Base-by-base conservation (phyloP, 805 yeast species). In the Soucietia sequanensis region DNA sequence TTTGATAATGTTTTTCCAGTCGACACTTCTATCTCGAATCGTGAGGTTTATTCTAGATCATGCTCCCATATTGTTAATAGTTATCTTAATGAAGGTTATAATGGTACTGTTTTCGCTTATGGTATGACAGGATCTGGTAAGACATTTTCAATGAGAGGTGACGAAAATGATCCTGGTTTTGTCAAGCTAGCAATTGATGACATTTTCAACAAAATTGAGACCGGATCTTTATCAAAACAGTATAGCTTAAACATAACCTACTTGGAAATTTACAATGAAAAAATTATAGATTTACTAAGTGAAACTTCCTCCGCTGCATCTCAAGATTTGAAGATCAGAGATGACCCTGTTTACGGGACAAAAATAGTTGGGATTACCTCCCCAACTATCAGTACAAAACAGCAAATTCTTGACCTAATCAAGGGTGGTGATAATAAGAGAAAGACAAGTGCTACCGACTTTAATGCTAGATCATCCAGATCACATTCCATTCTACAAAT, bases 51-150 rank as follows among this genome's bases (percentile, higher is more conserved):
- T 55, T 62, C 62, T 13, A 56, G 58, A 10, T 65, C 63, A 69
- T 31, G 95, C 78, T 31, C 70, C 52, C 46, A 77, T 68, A 23
- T 71, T 73, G 57, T 80, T 72, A 24, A 64, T 52, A 43, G 76
- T 71, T 54, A 78, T 76, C 42, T 70, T 72, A 47, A 57, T 28
- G 80, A 80, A 11, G 96, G 96, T 0, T 90, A 64, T 57, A 88
- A 88, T 51, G 90, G 90, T 11, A 89, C 96, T 0, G 78, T 90
- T 1, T 88, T 91, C 56, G 97, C 98, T 0, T 88, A 88, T 51
- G 96, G 96, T 23, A 85, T 85, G 88, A 88, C 96, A 0, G 96
- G 96, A 0, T 83, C 95, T 1, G 96, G 96, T 8, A 88, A 88
- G 58, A 88, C 96, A 0, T 80, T 76, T 53, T 77, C 95, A 2